Conservation (phyloP, 2,329 filamentous ascomycete genomes). For the Colletotrichum horii region DNA sequence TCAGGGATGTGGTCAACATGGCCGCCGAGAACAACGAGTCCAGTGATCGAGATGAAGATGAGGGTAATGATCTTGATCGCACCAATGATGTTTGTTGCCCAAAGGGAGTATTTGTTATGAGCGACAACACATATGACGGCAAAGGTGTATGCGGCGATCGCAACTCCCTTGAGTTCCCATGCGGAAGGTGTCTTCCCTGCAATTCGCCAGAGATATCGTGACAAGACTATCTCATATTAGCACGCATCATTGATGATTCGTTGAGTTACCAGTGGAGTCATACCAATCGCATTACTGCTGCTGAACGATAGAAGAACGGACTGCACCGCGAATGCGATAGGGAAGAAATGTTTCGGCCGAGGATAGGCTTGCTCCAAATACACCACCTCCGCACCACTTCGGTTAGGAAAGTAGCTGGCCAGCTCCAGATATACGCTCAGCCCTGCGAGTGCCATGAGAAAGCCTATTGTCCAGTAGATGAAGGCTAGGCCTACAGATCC, state of each 20-base stretch:
- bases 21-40: conserved; percentile 62
- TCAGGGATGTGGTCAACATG: conserved; percentile 32
- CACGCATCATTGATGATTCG: background rate
- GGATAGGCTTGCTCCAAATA: conserved; percentile 74
- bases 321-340: conserved; percentile 68
- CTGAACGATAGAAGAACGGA: conserved; percentile 69
- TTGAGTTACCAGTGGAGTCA: background rate
- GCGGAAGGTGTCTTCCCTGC: conserved; percentile 51
- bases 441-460: conserved; percentile 59
- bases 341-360: conserved; percentile 67
- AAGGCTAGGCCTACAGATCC: conserved; percentile 67
- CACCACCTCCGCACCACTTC: conserved; percentile 69
- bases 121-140: conserved; percentile 58
- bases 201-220: conserved; percentile 67
- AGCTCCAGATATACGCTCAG: conserved; percentile 68
- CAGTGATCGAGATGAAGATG: conserved; percentile 66
- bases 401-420: conserved; percentile 68
- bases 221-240: conserved; percentile 49
- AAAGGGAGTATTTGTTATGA: conserved; percentile 63
- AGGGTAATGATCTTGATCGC: conserved; percentile 65
- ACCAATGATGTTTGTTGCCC: conserved; percentile 61
- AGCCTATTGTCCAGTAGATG: conserved; percentile 70
- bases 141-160: conserved; percentile 66
- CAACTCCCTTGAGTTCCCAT: conserved; percentile 72
- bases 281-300: conserved; percentile 66